Evolutionary conservation across 116 monocot genomes (phyloP), one percentile per base, ranked within the genome.

Genomic region (Papilionanthe hybrid): DNA sequence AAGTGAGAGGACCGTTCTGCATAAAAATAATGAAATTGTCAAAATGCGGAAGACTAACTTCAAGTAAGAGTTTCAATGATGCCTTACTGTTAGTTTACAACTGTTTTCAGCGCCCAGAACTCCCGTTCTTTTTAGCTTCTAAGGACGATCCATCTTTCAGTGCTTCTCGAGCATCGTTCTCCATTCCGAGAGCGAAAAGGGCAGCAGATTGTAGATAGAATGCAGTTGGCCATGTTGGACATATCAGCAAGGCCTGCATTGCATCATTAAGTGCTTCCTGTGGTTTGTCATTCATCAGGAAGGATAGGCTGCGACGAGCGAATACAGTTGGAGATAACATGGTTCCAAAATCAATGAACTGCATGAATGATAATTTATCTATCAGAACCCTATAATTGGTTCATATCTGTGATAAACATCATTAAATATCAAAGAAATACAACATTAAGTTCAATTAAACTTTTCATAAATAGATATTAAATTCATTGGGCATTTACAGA

Each of bases 341-440:
- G 27, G 93, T 96, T 6, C 93, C 95, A 69, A 86, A 93, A 72
- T 91, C 95, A 71, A 93, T 91, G 83, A 93, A 96, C 95, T 96
- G 86, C 80, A 91, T 25, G 3, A 27, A 75, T 11, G 44, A 9
- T 44, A 73, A 53, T 15, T 53, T 53, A 15, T 53, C 53, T 32
- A 32, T 32, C 17, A 71, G 15, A 71, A 15, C 71, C 5, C 17
- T 32, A 41, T 15, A 29, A 71, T 41, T 37, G 71, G 41, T 11
- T 53, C 17, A 65, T 11, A 32, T 25, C 25, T 65, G 25, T 25
- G 7, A 27, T 23, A 23, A 65, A 27, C 25, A 65, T 65, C 65
- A 27, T 25, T 4, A 53, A 53, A 53, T 12, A 53, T 15, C 15
- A 15, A 32, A 32, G 32, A 53, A 53, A 53, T 15, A 4, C 12